These are phyloP conservation scores for Sporothrix schenckii DNA, from an alignment of 2,329 filamentous ascomycete genomes.

Conservation along the genomic window DNA sequence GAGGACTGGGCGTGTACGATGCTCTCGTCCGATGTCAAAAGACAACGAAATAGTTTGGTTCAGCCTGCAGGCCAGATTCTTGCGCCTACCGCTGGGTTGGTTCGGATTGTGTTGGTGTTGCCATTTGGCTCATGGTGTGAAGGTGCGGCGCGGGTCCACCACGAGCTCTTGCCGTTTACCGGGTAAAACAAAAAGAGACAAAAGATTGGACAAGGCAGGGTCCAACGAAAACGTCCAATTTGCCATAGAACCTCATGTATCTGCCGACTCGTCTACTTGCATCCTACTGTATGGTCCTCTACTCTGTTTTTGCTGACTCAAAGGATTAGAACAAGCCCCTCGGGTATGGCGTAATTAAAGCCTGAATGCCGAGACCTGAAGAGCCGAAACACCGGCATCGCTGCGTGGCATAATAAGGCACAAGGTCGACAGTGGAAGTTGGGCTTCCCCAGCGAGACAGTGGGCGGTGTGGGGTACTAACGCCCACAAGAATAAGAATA, in stretches of 20 bases:
- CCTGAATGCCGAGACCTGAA: slow-evolving; percentile 6
- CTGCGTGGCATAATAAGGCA: slow-evolving; percentile 1
- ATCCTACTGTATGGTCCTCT: no score
- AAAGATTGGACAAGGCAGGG: no score
- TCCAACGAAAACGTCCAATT: not conserved
- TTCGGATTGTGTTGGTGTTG: not conserved
- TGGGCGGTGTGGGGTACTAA: slow-evolving; percentile 5
- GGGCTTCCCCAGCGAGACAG: not conserved
- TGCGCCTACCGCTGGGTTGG: not conserved
- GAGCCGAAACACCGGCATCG: not conserved
- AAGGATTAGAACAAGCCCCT: not conserved
- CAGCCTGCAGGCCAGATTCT: not conserved
- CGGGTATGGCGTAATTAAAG: not conserved
- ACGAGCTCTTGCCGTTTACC: not conserved
- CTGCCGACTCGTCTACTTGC: no score
- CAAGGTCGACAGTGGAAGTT: not conserved
- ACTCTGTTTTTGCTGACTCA: not conserved
- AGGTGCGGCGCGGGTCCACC: slow-evolving; percentile 6
- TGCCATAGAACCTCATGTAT: no score
- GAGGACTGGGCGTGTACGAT: not conserved
- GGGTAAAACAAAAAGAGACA: not conserved
- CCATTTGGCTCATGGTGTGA: slow-evolving; percentile 15
- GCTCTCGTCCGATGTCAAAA: not conserved
- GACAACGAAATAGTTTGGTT: not conserved
- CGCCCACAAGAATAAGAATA: not conserved